These are phyloP conservation scores for Evansstolkia leycettana DNA, from an alignment of 495 filamentous ascomycete genomes.

Conservation along the genomic window DNA sequence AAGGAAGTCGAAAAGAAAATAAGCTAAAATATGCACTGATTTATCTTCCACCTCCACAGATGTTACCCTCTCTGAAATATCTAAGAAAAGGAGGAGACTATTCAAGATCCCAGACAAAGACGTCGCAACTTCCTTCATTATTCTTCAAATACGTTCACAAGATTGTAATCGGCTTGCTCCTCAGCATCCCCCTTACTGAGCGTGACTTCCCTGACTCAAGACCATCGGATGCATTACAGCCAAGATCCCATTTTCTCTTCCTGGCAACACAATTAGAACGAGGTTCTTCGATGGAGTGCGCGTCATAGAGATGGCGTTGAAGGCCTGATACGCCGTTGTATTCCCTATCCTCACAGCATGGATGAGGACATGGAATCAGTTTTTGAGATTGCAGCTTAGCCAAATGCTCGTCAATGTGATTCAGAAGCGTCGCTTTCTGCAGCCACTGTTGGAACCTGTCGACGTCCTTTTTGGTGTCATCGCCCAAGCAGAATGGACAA, in stretches of 20 bases:
- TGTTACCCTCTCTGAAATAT: no score
- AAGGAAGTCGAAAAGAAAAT: no score
- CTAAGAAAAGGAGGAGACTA: no score
- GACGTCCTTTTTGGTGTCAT: background rate
- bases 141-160: no score
- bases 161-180: no score
- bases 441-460: background rate
- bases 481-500: background rate
- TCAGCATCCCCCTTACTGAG: no score
- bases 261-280: background rate
- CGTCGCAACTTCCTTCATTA: no score
- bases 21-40: no score
- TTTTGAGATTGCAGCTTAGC: background rate
- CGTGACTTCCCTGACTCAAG: no score
- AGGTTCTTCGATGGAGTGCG: conserved; percentile 1
- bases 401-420: background rate
- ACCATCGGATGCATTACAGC: no score
- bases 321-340: background rate
- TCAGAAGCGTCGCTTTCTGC: background rate
- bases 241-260: background rate
- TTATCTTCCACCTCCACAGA: no score
- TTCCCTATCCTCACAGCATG: background rate
- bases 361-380: background rate
- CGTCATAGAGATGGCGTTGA: background rate
- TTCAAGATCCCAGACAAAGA: no score